Evolutionary conservation across 2,329 filamentous ascomycete genomes (phyloP).

Genomic region (Pyrenophora graminea): DNA sequence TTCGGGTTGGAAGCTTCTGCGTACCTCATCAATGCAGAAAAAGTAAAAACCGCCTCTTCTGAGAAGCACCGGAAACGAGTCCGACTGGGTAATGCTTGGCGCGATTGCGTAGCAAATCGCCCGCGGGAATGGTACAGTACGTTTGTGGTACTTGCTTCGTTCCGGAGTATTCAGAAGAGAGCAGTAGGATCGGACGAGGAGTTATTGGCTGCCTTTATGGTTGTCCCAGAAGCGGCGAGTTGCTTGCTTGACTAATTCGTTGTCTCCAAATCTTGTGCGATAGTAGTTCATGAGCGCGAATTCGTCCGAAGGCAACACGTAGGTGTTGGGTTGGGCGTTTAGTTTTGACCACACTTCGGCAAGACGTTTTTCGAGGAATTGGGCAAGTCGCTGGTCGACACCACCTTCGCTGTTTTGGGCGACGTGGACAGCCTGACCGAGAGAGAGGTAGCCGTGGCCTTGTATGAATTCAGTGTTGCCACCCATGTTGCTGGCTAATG

Average conservation of each 20-base stretch:
- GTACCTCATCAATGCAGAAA: slow-evolving; percentile 7
- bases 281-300: slow-evolving; percentile 89
- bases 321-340: slow-evolving; percentile 65
- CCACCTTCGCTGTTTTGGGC: slow-evolving; percentile 74
- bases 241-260: slow-evolving; percentile 55
- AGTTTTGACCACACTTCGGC: slow-evolving; percentile 70
- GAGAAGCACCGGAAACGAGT: not conserved
- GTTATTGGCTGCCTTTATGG: slow-evolving; percentile 40
- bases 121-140: not conserved
- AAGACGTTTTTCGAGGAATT: slow-evolving; percentile 65
- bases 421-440: slow-evolving; percentile 72
- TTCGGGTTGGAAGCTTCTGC: not conserved
- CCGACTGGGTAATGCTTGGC: not conserved
- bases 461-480: slow-evolving; percentile 48
- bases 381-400: slow-evolving; percentile 64
- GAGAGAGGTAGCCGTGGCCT: slow-evolving; percentile 52
- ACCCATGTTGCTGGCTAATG: slow-evolving; percentile 44
- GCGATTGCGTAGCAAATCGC: not conserved
- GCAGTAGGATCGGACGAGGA: not conserved
- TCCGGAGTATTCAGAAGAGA: slow-evolving; percentile 1
- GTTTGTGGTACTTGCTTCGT: not conserved
- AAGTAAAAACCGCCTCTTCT: not conserved
- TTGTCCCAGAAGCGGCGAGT: slow-evolving; percentile 63
- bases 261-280: slow-evolving; percentile 66
- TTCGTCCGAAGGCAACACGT: slow-evolving; percentile 75